phyloP scores from a whole-genome alignment of 2,329 filamentous ascomycete species.

The Thelonectria discophora region DNA sequence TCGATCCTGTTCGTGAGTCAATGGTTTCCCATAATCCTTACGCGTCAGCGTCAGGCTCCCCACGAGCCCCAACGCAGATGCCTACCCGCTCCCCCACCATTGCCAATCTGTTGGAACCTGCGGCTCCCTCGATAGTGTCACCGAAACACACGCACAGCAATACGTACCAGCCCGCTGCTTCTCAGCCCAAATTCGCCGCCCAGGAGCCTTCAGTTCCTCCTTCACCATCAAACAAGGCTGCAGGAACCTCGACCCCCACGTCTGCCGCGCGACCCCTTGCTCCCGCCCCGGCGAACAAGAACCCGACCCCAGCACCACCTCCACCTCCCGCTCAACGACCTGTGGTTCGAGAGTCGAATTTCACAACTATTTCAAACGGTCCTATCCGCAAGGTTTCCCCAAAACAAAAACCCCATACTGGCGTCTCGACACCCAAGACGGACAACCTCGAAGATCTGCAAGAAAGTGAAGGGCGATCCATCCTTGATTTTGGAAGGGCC shows the following conservation, averaged over 20 bases:
- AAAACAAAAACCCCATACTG: constrained; percentile 56
- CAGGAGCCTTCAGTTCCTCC: constrained; percentile 53
- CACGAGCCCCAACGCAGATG: constrained; percentile 52
- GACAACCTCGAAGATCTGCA: constrained; percentile 58
- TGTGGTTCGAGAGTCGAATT: constrained; percentile 51
- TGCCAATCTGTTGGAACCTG: constrained; percentile 80
- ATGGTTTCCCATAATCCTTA: constrained; percentile 63
- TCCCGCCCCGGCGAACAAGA: constrained; percentile 50
- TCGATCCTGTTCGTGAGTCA: constrained; percentile 70
- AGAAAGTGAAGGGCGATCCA: constrained; percentile 60
- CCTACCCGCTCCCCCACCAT: constrained; percentile 78
- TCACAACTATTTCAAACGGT: constrained; percentile 52
- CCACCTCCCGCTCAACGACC: constrained; percentile 46
- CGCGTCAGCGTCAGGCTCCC: constrained; percentile 57
- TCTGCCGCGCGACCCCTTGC: constrained; percentile 44
- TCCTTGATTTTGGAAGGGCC: constrained; percentile 69
- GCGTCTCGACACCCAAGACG: constrained; percentile 58
- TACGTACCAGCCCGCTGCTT: constrained; percentile 39
- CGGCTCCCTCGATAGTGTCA: constrained; percentile 44
- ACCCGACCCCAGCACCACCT: constrained; percentile 49
- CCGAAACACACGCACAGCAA: constrained; percentile 41
- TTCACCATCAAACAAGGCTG: constrained; percentile 54
- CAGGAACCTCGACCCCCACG: constrained; percentile 46
- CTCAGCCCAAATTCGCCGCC: constrained; percentile 45
- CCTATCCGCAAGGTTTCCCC: constrained; percentile 58